phyloP scores from a whole-genome alignment of 176 grass and related monocot species.

The Alloteropsis semialata region DNA sequence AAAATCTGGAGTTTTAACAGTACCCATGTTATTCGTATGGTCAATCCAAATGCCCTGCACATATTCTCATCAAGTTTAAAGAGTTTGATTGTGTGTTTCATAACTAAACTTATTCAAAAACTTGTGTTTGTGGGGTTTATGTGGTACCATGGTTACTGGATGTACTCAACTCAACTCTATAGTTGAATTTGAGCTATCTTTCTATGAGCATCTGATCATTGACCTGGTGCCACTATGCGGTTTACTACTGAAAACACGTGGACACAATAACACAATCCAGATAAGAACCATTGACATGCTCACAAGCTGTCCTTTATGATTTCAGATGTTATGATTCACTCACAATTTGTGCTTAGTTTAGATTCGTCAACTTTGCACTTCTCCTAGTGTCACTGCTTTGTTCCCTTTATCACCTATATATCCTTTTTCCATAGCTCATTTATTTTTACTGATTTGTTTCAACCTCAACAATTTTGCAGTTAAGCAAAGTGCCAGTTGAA shows the following conservation, averaged over 20 bases:
- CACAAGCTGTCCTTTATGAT: background rate
- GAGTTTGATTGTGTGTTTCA: background rate
- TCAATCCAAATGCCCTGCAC: background rate
- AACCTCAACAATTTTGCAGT: slow-evolving; percentile 46
- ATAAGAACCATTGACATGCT: background rate
- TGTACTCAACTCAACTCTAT: background rate
- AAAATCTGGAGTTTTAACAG: background rate
- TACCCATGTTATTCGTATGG: no score
- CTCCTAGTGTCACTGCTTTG: background rate
- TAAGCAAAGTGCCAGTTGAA: slow-evolving; percentile 54
- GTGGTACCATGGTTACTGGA: background rate
- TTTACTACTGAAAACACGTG: background rate
- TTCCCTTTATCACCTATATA: background rate
- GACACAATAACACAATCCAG: background rate
- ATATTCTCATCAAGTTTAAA: background rate
- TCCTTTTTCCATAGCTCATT: background rate
- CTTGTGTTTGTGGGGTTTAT: background rate
- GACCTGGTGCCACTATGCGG: background rate
- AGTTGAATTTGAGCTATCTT: background rate
- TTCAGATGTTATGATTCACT: background rate
- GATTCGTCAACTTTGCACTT: background rate
- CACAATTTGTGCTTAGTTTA: background rate
- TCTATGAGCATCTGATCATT: slow-evolving; percentile 3
- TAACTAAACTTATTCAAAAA: background rate
- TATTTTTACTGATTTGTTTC: slow-evolving; percentile 14